A percentile compares a stretch with the other conserved stretches of the same genome.
phyloP scores from a whole-genome alignment of 176 grass and related monocot species.

The Puccinellia tenuiflora region DNA sequence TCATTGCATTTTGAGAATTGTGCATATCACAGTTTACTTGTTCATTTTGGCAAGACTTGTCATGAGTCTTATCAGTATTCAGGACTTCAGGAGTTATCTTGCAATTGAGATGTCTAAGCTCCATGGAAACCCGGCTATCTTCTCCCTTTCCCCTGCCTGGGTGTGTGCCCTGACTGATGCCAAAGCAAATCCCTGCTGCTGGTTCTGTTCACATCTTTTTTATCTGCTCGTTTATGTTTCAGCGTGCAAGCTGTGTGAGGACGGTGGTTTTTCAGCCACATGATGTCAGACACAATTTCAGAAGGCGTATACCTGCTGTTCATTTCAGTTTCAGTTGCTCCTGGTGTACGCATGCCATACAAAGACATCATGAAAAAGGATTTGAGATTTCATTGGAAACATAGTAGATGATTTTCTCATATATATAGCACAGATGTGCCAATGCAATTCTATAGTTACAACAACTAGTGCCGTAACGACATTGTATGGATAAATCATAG shows the following conservation, averaged over 20 bases:
- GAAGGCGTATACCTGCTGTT: not conserved
- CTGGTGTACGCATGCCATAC: not conserved
- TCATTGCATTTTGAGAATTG: not conserved
- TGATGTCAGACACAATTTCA: not conserved
- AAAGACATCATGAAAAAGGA: not conserved
- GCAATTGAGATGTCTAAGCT: not conserved
- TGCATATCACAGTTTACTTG: not conserved
- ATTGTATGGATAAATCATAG: constrained; percentile 3
- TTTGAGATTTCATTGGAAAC: not conserved
- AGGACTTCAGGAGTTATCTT: not conserved
- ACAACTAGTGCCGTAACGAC: not conserved
- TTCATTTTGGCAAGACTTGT: not conserved
- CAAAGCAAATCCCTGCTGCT: not conserved
- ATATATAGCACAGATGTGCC: not conserved
- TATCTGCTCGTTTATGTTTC: not conserved
- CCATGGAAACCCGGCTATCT: not conserved
- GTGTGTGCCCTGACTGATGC: not conserved
- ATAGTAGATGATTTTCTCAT: not conserved
- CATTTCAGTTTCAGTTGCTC: too few relatives aligned
- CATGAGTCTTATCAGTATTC: not conserved
- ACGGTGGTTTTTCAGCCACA: not conserved
- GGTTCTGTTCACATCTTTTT: not conserved
- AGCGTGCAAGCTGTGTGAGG: not conserved
- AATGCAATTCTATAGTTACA: constrained; percentile 1
- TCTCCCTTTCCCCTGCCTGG: not conserved